Percentiles rank a stretch among this genome's conserved stretches.
These are phyloP conservation scores for Ceratobasidium sp. DNA, from an alignment of 1,284 basidiomycete species.

Conservation along the genomic window DNA sequence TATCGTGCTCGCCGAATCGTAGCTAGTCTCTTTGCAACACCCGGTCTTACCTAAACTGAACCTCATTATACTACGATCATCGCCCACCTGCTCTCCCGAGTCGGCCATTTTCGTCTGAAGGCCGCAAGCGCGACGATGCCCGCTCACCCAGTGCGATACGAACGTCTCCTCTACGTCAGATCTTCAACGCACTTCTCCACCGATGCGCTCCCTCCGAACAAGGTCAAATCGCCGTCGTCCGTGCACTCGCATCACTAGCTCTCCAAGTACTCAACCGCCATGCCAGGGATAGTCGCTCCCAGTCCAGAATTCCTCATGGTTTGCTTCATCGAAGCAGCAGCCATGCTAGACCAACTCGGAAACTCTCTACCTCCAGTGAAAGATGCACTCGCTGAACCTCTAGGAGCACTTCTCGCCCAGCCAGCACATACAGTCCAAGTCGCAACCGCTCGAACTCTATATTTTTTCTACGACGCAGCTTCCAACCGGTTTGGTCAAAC, in stretches of 20 bases:
- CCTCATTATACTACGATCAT: slow-evolving; percentile 83
- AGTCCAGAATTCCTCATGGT: slow-evolving; percentile 77
- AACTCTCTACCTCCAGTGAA: slow-evolving; percentile 90
- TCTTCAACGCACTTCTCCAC: slow-evolving; percentile 80
- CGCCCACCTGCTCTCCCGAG: slow-evolving; percentile 71
- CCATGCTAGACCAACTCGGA: slow-evolving; percentile 87
- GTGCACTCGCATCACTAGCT: slow-evolving; percentile 87
- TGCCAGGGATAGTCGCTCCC: slow-evolving; percentile 88
- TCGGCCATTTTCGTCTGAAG: slow-evolving; percentile 59
- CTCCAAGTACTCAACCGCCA: slow-evolving; percentile 91
- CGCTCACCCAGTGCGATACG: slow-evolving; percentile 71
- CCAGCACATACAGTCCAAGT: slow-evolving; percentile 88
- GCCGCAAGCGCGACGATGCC: slow-evolving; percentile 55
- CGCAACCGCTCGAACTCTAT: slow-evolving; percentile 86
- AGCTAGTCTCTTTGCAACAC: slow-evolving; percentile 79
- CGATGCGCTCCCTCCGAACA: slow-evolving; percentile 92
- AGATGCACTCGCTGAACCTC: slow-evolving; percentile 88
- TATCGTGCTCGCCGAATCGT: slow-evolving; percentile 90
- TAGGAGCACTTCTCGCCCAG: slow-evolving; percentile 87
- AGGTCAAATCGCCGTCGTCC: slow-evolving; percentile 90
- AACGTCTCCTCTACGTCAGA: slow-evolving; percentile 76
- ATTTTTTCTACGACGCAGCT: slow-evolving; percentile 89
- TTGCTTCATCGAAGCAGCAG: slow-evolving; percentile 86
- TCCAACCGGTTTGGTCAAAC: slow-evolving; percentile 85
- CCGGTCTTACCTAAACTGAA: slow-evolving; percentile 86